These are phyloP conservation scores for Penicillium angulare DNA, from an alignment of 495 filamentous ascomycete species.

Conservation along the genomic window DNA sequence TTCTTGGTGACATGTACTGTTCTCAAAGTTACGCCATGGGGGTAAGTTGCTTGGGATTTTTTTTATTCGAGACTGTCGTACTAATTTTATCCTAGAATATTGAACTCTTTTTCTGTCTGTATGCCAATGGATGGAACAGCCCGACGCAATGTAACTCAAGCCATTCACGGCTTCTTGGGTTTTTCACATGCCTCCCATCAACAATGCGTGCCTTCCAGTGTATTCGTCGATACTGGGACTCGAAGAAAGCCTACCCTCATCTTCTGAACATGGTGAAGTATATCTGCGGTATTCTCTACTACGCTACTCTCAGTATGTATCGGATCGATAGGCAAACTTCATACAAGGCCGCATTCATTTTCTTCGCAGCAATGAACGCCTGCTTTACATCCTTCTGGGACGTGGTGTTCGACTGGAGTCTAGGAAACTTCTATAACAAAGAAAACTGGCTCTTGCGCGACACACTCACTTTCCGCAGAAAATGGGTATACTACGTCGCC, in stretches of 20 bases:
- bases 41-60: constrained; percentile 50
- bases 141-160: constrained; percentile 79
- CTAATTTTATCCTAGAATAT: constrained; percentile 64
- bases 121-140: constrained; percentile 68
- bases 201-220: constrained; percentile 91
- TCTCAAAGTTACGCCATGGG: constrained; percentile 87
- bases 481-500: constrained; percentile 79
- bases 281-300: constrained; percentile 75
- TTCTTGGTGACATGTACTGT: constrained; percentile 95
- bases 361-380: constrained; percentile 74
- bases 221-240: constrained; percentile 84
- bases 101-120: constrained; percentile 92
- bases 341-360: constrained; percentile 69
- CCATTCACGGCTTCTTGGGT: constrained; percentile 79
- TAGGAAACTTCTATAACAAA: constrained; percentile 70
- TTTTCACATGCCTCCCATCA: constrained; percentile 79
- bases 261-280: constrained; percentile 93
- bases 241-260: constrained; percentile 85
- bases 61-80: neutral
- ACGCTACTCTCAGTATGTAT: constrained; percentile 74
- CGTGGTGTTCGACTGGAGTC: constrained; percentile 92
- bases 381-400: constrained; percentile 93
- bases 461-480: constrained; percentile 70
- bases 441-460: constrained; percentile 74
- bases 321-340: constrained; percentile 62